These are phyloP conservation scores for Rhizopus stolonifer DNA, from an alignment of 371 early-diverging fungal genomes.

Conservation along the genomic window DNA sequence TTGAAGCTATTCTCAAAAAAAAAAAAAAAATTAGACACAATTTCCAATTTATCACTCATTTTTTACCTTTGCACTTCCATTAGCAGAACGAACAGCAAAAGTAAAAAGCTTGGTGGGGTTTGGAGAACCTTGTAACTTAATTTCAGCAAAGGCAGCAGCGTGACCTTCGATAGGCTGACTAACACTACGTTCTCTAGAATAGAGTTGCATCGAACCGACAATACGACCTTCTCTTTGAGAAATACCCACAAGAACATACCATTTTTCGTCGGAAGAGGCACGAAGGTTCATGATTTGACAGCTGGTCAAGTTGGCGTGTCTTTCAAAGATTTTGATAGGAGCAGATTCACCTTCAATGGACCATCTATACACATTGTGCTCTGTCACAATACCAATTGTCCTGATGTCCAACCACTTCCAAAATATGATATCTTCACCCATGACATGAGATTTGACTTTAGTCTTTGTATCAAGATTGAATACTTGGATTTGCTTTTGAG, in stretches of 20 bases:
- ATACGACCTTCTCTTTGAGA: conserved; percentile 88
- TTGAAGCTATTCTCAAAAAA: conserved; percentile 60
- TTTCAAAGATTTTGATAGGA: conserved; percentile 92
- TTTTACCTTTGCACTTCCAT: conserved; percentile 75
- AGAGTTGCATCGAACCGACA: conserved; percentile 95
- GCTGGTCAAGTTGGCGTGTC: conserved; percentile 79
- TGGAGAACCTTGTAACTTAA: conserved; percentile 76
- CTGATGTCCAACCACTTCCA: conserved; percentile 95
- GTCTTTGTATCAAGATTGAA: conserved; percentile 94
- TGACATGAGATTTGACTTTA: conserved; percentile 90
- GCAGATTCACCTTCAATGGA: conserved; percentile 87
- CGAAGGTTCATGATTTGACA: conserved; percentile 96
- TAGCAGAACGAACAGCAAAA: conserved; percentile 85
- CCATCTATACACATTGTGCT: conserved; percentile 93
- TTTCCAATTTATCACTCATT: too few species aligned
- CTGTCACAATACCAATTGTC: conserved; percentile 92
- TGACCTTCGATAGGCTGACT: conserved; percentile 97
- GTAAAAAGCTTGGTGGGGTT: conserved; percentile 88
- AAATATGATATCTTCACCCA: conserved; percentile 93
- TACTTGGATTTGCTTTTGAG: conserved; percentile 90
- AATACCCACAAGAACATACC: conserved; percentile 94
- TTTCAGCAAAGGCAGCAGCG: conserved; percentile 92
- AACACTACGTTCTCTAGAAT: conserved; percentile 87
- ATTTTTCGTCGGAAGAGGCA: conserved; percentile 85
- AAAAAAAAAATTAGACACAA: background rate